Evolutionary conservation across 768 basidiomycete species (phyloP), one percentile per base, ranked within the genome.

Genomic region (Termitomyces sp.): DNA sequence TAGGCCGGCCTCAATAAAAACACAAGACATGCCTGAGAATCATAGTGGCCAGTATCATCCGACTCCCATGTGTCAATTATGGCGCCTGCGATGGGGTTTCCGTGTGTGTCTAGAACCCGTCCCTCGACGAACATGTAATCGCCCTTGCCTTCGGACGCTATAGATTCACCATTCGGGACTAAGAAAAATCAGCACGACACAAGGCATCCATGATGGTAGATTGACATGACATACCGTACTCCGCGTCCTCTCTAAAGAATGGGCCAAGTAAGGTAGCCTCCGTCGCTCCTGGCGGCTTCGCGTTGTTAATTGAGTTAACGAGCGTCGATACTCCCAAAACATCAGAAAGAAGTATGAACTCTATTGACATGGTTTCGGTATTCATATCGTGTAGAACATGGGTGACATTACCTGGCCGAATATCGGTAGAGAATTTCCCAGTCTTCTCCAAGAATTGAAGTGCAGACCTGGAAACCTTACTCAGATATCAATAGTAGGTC

Each of bases 301-400:
- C 81, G 62, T 89, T 85, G 70, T 91, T 91, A 49, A 90, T 67
- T 23, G 80, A 69, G 58, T 93, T 89, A 10, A 94, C 85, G 50
- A 94, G 77, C 0, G 86, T 76, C 0, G 90, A 92, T 3, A 89
- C 81, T 5, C 93, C 92, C 0, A 94, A 73, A 0, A 81, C 77
- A 63, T 94, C 92, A 1, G 89, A 91, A n/a, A 94, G 77, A 7
- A 94, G 81, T 62, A 94, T 91, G 67, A 89, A 89, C 65, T 94
- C 91, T 76, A 71, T 71, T 16, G 64, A 66, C 46, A 73, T 53
- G 31, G 20, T 11, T 5, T 29, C 40, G 9, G 29, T 29, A 29
- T 4, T 9, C 29, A 4, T 29, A 9, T 9, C 29, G 9, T 29
- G 29, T 29, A 29, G 29, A 29, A 23, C 33, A 12, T 18, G 16